Evolutionary conservation across 768 basidiomycete species (phyloP).

Genomic region (Phaffia tasmanica): DNA sequence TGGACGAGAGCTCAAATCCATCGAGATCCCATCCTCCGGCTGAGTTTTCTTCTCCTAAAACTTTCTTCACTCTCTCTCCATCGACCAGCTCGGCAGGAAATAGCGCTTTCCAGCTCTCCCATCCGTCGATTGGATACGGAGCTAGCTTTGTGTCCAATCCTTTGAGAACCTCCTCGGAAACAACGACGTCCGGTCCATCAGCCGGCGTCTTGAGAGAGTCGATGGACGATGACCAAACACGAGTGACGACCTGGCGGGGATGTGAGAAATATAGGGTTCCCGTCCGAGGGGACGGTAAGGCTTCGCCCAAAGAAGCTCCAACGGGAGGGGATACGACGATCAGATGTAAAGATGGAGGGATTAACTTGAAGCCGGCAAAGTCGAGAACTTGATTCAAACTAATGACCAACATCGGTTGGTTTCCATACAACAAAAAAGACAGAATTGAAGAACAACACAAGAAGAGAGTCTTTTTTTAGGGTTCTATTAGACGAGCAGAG

Average conservation of each 20-base stretch:
- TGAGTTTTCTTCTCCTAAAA: neutral
- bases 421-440: too few relatives aligned
- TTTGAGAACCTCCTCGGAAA: conserved; percentile 9
- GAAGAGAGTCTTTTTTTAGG: too few relatives aligned
- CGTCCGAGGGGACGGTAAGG: conserved; percentile 5
- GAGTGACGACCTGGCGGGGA: conserved; percentile 11
- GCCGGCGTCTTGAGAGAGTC: conserved; percentile 2
- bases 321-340: conserved; percentile 15
- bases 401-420: too few relatives aligned
- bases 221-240: neutral
- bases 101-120: conserved; percentile 4
- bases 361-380: conserved; percentile 19
- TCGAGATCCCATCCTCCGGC: conserved; percentile 18
- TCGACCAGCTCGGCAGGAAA: conserved; percentile 7
- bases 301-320: neutral
- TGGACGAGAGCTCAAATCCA: conserved; percentile 21
- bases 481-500: neutral
- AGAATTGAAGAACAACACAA: too few relatives aligned
- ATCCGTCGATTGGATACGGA: conserved; percentile 19
- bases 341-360: conserved; percentile 18
- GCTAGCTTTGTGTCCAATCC: conserved; percentile 22
- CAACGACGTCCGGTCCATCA: neutral
- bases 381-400: conserved; percentile 5
- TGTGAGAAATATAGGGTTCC: conserved; percentile 14
- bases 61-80: neutral